Evolutionary conservation across 768 basidiomycete species (phyloP), one percentile per base, ranked within the genome.

Genomic region (Mycena alexandri): DNA sequence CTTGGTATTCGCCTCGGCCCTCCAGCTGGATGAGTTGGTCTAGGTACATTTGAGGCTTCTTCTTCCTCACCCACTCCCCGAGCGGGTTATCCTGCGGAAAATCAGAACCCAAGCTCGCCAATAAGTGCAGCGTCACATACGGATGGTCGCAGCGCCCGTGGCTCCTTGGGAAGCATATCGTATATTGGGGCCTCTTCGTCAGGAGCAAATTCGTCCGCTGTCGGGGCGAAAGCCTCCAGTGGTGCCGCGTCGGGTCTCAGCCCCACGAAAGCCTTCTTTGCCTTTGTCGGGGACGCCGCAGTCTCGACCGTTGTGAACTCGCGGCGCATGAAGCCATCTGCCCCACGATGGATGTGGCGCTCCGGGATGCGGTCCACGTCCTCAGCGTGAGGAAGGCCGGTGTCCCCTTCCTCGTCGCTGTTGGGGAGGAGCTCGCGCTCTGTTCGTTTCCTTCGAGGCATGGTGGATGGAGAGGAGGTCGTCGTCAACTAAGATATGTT

Each of bases 71-170:
- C n/a, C n/a, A n/a, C n/a, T n/a, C n/a, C n/a, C n/a, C n/a, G n/a
- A n/a, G n/a, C 11, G 61, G 61, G 17, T 44, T 19, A n/a, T 62
- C 61, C 61, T 62, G 11, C 14, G 6, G 17, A 34, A 21, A 9
- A 13, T 34, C 11, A 21, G 24, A 2, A 2, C n/a, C n/a, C n/a
- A n/a, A n/a, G n/a, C n/a, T n/a, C n/a, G n/a, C n/a, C n/a, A n/a
- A n/a, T n/a, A n/a, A n/a, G 41, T 14, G 3, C 5, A 8, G 29
- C 5, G 13, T 1, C 19, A 22, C 38, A 43, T 29, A 56, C 54
- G 22, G 38, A 43, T 4, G 21, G 1, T 17, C 54, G 4, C 22
- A 16, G 5, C n/a, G n/a, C n/a, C n/a, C 54, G 54, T 16, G 54
- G 33, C 22, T 24, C 41, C 14, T 56, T 43, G 19, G 54, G 41